phyloP scores from a whole-genome alignment of 129 eudicot species.

The Helianthus tuberosus region DNA sequence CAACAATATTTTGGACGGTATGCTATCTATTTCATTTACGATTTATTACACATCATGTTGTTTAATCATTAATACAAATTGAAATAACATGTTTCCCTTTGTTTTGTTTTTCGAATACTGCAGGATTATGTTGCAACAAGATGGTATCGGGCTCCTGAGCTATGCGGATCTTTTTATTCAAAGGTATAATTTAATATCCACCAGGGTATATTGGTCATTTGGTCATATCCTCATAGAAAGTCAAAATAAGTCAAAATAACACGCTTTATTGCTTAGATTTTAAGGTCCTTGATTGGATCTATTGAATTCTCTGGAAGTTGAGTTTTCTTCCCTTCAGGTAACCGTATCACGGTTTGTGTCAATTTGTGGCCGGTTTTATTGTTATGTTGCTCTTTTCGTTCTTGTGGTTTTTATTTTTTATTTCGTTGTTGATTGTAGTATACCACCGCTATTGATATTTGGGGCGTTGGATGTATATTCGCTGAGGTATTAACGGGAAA shows the following conservation, averaged over 20 bases:
- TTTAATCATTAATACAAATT: neutral
- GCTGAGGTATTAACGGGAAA: constrained; percentile 67
- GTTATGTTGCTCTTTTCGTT: neutral
- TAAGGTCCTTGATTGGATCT: constrained; percentile 31
- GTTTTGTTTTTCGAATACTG: neutral
- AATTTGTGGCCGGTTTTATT: constrained; percentile 6
- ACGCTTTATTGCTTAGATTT: constrained; percentile 23
- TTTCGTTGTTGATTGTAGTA: constrained; percentile 38
- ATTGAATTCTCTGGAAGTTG: constrained; percentile 33
- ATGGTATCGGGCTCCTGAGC: constrained; percentile 95
- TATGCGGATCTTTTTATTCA: constrained; percentile 88
- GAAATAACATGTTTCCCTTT: neutral
- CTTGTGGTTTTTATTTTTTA: neutral
- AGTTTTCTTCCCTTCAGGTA: constrained; percentile 24
- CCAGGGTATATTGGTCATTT: neutral
- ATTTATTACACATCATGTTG: neutral
- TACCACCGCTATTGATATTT: constrained; percentile 69
- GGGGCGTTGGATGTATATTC: constrained; percentile 75
- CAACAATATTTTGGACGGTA: constrained; percentile 41
- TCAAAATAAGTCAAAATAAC: constrained; percentile 1
- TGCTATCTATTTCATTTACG: neutral
- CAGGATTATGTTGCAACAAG: constrained; percentile 95
- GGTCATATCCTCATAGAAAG: constrained; percentile 5
- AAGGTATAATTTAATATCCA: constrained; percentile 47
- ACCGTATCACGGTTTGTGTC: constrained; percentile 15